Percentiles rank a stretch among this genome's conserved stretches.
These are phyloP conservation scores for Cladochytrium replicatum DNA, from an alignment of 192 early-diverging fungal genomes.

Conservation along the genomic window DNA sequence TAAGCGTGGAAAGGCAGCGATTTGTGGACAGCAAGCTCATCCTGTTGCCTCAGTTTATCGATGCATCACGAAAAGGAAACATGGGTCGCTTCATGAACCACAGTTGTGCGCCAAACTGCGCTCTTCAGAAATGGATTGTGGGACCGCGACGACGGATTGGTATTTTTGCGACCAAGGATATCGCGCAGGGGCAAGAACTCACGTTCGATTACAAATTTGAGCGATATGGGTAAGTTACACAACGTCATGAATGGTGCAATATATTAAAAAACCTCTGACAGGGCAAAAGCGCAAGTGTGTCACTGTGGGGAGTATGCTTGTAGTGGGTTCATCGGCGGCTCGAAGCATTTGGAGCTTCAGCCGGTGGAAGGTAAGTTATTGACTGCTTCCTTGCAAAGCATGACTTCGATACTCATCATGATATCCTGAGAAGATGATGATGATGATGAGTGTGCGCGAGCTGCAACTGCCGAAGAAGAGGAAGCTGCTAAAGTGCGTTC, in stretches of 20 bases:
- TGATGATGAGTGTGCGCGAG: slow-evolving; percentile 49
- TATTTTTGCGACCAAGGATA: slow-evolving; percentile 77
- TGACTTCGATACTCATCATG: too few relatives aligned
- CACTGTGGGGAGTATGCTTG: slow-evolving; percentile 84
- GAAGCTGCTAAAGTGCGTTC: slow-evolving; percentile 39
- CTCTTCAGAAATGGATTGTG: slow-evolving; percentile 95
- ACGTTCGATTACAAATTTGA: slow-evolving; percentile 99
- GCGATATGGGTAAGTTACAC: slow-evolving; percentile 67
- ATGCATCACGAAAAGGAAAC: slow-evolving; percentile 88
- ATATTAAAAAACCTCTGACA: too few relatives aligned
- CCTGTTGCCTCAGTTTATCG: too few relatives aligned
- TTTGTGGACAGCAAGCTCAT: not conserved
- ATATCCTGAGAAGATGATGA: slow-evolving; percentile 39
- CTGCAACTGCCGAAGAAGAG: slow-evolving; percentile 40
- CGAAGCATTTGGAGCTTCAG: slow-evolving; percentile 40
- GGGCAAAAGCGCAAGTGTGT: slow-evolving; percentile 81
- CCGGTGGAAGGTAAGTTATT: not conserved
- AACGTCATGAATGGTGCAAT: too few relatives aligned
- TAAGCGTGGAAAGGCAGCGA: too few relatives aligned
- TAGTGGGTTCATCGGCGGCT: slow-evolving; percentile 88
- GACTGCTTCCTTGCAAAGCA: not conserved
- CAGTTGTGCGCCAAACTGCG: slow-evolving; percentile 91
- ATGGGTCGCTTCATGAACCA: slow-evolving; percentile 97
- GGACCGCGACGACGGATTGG: slow-evolving; percentile 81
- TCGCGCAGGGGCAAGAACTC: slow-evolving; percentile 75